Conservation (phyloP, 208 protist genomes). For the Crithidia acanthocephali region DNA sequence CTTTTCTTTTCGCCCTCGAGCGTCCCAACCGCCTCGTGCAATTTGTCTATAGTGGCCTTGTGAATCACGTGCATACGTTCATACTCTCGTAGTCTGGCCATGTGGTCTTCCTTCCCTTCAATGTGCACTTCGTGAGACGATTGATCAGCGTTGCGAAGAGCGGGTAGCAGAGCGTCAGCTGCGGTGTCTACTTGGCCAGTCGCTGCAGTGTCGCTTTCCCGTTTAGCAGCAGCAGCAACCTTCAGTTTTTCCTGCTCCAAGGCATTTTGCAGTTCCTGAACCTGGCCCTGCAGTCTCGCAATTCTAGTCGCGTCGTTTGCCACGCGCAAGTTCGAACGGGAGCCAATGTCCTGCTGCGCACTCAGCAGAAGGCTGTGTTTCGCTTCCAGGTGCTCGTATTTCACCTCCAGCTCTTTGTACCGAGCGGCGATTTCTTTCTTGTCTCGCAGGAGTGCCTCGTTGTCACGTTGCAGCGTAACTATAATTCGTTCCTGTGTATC, state of each 20-base stretch:
- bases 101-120: background rate
- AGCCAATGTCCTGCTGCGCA: slow-evolving; percentile 32
- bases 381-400: slow-evolving; percentile 64
- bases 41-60: slow-evolving; percentile 25
- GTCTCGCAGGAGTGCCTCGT: slow-evolving; percentile 55
- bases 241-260: slow-evolving; percentile 27
- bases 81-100: slow-evolving; percentile 15
- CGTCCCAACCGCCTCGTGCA: slow-evolving; percentile 18
- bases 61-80: slow-evolving; percentile 24
- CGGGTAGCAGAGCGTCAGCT: no score
- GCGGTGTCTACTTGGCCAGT: no score
- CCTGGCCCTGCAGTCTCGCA: slow-evolving; percentile 47
- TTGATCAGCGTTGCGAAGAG: background rate
- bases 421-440: slow-evolving; percentile 44
- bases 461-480: slow-evolving; percentile 72
- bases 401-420: slow-evolving; percentile 48
- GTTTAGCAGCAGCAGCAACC: background rate
- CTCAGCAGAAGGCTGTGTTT: slow-evolving; percentile 72
- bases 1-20: slow-evolving; percentile 25
- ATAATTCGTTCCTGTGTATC: slow-evolving; percentile 75
- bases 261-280: slow-evolving; percentile 34
- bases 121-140: background rate
- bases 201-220: no score
- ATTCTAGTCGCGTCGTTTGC: slow-evolving; percentile 47
- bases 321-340: slow-evolving; percentile 35